Conservation (phyloP, 345 rosid species). For the Syzygium aqueum region DNA sequence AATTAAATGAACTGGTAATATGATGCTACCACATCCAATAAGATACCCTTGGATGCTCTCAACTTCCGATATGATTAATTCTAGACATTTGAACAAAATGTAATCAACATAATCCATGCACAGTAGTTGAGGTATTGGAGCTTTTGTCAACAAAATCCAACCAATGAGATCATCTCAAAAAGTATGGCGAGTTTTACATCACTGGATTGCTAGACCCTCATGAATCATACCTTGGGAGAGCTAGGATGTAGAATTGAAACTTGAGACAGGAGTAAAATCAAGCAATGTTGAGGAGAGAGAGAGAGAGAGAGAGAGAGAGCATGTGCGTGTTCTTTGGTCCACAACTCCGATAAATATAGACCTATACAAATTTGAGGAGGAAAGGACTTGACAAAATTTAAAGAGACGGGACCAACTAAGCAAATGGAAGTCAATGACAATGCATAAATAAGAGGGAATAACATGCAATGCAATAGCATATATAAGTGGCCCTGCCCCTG, state of each 20-base stretch:
- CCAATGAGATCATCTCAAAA: not conserved
- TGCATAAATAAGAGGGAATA: not conserved
- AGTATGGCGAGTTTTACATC: not conserved
- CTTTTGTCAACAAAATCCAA: not conserved
- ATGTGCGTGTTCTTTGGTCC: not conserved
- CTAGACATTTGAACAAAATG: not conserved
- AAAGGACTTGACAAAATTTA: not conserved
- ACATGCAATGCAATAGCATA: not conserved
- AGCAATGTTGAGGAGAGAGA: not conserved
- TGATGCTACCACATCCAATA: not conserved
- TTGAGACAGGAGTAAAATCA: not conserved
- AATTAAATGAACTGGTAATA: not conserved
- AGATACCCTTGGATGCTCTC: not conserved
- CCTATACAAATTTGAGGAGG: not conserved
- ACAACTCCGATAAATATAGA: not conserved
- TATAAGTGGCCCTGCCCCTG: not conserved
- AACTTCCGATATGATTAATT: not conserved
- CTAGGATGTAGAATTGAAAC: not conserved
- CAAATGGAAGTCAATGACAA: not conserved
- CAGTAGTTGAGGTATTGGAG: not conserved
- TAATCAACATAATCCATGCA: not conserved
- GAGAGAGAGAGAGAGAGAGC: no score
- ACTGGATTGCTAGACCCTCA: not conserved
- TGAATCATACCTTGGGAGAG: not conserved
- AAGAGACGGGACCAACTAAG: not conserved